A percentile compares a stretch with the other conserved stretches of the same genome.
phyloP scores from a whole-genome alignment of 2,329 filamentous ascomycete species.

The Fusarium pseudoanthophilum region DNA sequence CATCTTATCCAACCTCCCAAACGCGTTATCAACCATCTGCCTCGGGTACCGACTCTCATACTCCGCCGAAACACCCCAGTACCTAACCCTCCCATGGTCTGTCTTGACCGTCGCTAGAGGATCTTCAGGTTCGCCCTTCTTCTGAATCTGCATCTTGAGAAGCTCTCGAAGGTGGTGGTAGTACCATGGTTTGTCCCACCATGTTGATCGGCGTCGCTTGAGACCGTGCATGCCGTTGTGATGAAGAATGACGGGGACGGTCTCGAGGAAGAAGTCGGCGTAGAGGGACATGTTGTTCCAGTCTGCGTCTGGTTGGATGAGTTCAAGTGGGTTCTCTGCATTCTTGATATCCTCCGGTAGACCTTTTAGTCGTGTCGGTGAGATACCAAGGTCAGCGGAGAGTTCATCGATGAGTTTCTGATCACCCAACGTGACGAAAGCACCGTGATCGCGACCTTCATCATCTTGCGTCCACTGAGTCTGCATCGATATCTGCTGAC shows the following conservation, averaged over 20 bases:
- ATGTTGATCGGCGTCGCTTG: not conserved
- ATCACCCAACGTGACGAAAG: not conserved
- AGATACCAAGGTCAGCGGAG: not conserved
- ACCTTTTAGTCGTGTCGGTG: not conserved
- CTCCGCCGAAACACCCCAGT: conserved; percentile 6
- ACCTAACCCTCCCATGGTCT: not conserved
- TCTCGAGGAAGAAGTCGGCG: not conserved
- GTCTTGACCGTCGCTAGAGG: not conserved
- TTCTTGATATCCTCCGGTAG: not conserved
- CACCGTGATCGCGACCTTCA: not conserved
- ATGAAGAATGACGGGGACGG: not conserved
- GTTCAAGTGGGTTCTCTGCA: not conserved
- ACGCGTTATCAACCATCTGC: not conserved
- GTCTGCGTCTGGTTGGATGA: not conserved
- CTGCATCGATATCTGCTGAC: not conserved
- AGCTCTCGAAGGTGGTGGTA: not conserved
- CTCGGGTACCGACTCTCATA: not conserved
- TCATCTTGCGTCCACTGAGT: not conserved
- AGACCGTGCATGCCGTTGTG: not conserved
- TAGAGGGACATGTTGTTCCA: conserved; percentile 8
- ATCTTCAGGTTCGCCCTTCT: not conserved
- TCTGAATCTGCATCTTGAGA: not conserved
- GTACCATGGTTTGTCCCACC: conserved; percentile 18
- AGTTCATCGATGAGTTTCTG: not conserved
- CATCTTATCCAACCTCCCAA: not conserved